A percentile compares a stretch with the other conserved stretches of the same genome.
Conservation (phyloP, 139 green algal genomes). For the Eudorina sp. region DNA sequence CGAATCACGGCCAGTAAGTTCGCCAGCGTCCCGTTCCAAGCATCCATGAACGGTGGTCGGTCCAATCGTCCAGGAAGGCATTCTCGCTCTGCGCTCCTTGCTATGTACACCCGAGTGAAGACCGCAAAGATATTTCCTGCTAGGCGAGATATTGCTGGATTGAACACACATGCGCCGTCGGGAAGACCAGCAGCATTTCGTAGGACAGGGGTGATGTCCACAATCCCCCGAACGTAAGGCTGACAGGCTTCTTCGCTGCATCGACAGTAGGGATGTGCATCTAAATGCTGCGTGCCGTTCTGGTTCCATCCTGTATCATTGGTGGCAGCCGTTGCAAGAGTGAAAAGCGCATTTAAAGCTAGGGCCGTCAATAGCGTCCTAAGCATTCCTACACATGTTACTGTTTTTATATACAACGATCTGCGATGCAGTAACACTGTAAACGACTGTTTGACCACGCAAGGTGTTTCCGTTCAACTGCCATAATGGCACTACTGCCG, state of each 20-base stretch:
- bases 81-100: not conserved
- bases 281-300: not conserved
- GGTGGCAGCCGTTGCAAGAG: not conserved
- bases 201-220: not conserved
- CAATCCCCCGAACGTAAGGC: not conserved
- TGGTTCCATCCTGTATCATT: not conserved
- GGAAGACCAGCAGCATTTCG: not conserved
- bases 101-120: constrained; percentile 13
- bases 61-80: constrained; percentile 16
- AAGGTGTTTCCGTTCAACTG: no score
- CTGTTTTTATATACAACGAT: no score
- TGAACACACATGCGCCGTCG: constrained; percentile 28
- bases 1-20: constrained; percentile 31
- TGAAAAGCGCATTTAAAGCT: not conserved
- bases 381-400: no score
- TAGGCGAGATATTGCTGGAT: not conserved
- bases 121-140: not conserved
- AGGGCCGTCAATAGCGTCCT: not conserved
- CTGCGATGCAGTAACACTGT: no score
- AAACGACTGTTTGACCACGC: no score
- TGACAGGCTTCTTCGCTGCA: constrained; percentile 10
- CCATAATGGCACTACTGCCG: no score
- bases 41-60: constrained; percentile 40
- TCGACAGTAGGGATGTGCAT: not conserved
- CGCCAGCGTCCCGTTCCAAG: constrained; percentile 13